A percentile compares a stretch with the other conserved stretches of the same genome.
Evolutionary conservation across 2,329 filamentous ascomycete species (phyloP).

Genomic region (Plectosphaerella cucumerina): DNA sequence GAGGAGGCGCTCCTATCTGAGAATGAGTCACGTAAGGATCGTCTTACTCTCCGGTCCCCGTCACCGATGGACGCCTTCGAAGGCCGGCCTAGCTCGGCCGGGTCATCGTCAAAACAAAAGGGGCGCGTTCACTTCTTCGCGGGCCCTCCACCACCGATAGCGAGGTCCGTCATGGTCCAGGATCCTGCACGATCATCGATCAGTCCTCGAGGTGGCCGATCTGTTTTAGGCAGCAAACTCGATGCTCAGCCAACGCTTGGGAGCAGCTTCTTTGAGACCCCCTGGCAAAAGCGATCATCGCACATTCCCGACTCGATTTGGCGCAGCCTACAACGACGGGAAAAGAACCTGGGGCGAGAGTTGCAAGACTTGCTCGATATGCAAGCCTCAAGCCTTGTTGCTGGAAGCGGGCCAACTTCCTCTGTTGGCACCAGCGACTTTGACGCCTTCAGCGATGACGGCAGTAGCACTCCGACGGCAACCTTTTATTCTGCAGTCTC

Average conservation of each 20-base stretch:
- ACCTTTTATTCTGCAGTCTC: constrained; percentile 34
- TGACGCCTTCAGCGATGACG: constrained; percentile 32
- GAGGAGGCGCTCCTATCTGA: constrained; percentile 20
- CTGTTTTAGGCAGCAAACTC: no score
- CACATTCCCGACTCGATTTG: constrained; percentile 39
- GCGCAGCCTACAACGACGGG: constrained; percentile 40
- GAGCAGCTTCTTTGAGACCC: constrained; percentile 35
- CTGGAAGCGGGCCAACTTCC: constrained; percentile 24
- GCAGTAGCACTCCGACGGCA: constrained; percentile 35
- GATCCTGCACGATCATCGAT: neutral
- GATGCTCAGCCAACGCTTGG: constrained; percentile 15
- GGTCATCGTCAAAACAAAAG: constrained; percentile 26
- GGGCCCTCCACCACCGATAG: constrained; percentile 48
- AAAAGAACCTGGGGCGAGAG: constrained; percentile 40
- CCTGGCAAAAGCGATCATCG: constrained; percentile 16
- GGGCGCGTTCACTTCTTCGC: constrained; percentile 33
- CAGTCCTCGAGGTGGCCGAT: neutral
- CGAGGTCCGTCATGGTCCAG: constrained; percentile 33
- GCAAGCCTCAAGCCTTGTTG: constrained; percentile 40
- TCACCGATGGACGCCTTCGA: constrained; percentile 8
- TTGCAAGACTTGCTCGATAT: constrained; percentile 45
- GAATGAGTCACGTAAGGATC: constrained; percentile 12
- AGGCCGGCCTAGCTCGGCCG: constrained; percentile 17
- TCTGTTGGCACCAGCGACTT: constrained; percentile 14
- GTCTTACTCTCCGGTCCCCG: constrained; percentile 6